Evolutionary conservation across 306 rosid species (phyloP), one percentile per base, ranked within the genome.

Genomic region (Bauhinia variegata): DNA sequence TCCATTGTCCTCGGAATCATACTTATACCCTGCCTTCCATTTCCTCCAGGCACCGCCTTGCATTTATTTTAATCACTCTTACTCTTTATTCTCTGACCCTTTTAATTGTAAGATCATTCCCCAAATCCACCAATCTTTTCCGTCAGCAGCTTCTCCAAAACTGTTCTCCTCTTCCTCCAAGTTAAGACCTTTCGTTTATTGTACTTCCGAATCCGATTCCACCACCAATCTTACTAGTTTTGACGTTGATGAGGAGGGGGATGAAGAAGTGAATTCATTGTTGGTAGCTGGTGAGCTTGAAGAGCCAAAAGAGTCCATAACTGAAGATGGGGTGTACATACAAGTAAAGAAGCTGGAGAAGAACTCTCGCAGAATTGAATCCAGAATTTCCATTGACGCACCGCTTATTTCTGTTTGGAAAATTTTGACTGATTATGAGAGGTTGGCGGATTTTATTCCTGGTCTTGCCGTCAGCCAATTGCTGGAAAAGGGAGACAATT

Each of bases 371-470:
- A 84, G 96, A 78, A 87, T 92, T 37, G 70, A 67, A 60, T 81
- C 96, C 4, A 77, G 63, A 10, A 88, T 92, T 56, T 55, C 69
- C 14, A 65, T 93, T 9, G 74, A 81, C 4, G 85, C 93, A 6
- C 74, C 93, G 7, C 88, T 93, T 34, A 41, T 65, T 51, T 9
- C 83, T 4, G 63, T 89, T 62, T 93, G 96, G 96, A 76, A 23
- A 51, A 70, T 88, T 14, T 76, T 93, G 74, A 93, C 98, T 0
- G 96, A 93, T 80, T 93, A 93, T 55, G 98, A 88, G 62, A 76
- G 79, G 33, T 66, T 93, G 81, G 80, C 93, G 11, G 96, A 89
- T 67, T 89, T 89, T 57, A 86, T 93, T 63, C 98, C 98, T 30
- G 88, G 96, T 23, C 96, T 93, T 15, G 88, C 89, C 46, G 70